A percentile compares a stretch with the other conserved stretches of the same genome.
Evolutionary conservation across 768 basidiomycete species (phyloP).

Genomic region (Galerina marginata): DNA sequence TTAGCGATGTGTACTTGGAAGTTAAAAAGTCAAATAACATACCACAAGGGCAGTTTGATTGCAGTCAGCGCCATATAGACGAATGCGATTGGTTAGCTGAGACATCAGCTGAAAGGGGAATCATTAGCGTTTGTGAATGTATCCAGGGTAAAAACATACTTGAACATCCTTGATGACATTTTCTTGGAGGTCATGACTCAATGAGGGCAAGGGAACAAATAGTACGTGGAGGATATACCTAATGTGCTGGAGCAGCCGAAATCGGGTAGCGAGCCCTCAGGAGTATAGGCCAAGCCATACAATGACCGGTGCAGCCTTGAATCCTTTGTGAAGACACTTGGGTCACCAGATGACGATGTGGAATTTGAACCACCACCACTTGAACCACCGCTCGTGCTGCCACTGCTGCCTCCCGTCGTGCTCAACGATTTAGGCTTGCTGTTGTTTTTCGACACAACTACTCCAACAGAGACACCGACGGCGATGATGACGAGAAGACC

Average conservation of each 20-base stretch:
- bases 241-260: slow-evolving; percentile 69
- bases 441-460: slow-evolving; percentile 63
- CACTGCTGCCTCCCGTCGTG: slow-evolving; percentile 9
- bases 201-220: neutral
- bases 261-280: slow-evolving; percentile 62
- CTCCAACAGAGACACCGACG: slow-evolving; percentile 68
- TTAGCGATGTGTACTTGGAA: neutral
- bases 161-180: slow-evolving; percentile 74
- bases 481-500: slow-evolving; percentile 56
- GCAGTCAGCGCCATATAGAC: slow-evolving; percentile 88
- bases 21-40: slow-evolving; percentile 22
- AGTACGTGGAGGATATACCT: slow-evolving; percentile 28
- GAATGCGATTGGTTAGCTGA: slow-evolving; percentile 80
- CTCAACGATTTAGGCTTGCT: slow-evolving; percentile 30
- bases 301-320: slow-evolving; percentile 69
- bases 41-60: slow-evolving; percentile 81
- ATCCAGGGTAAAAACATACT: slow-evolving; percentile 39
- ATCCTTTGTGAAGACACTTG: slow-evolving; percentile 75
- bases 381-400: slow-evolving; percentile 7
- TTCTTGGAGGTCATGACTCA: slow-evolving; percentile 36
- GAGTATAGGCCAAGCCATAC: slow-evolving; percentile 90
- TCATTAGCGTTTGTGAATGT: slow-evolving; percentile 14
- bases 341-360: slow-evolving; percentile 50
- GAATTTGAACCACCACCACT: slow-evolving; percentile 2
- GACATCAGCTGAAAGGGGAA: slow-evolving; percentile 64